Conservation (phyloP, 371 early-diverging fungal species). For the Mortierella sp. region DNA sequence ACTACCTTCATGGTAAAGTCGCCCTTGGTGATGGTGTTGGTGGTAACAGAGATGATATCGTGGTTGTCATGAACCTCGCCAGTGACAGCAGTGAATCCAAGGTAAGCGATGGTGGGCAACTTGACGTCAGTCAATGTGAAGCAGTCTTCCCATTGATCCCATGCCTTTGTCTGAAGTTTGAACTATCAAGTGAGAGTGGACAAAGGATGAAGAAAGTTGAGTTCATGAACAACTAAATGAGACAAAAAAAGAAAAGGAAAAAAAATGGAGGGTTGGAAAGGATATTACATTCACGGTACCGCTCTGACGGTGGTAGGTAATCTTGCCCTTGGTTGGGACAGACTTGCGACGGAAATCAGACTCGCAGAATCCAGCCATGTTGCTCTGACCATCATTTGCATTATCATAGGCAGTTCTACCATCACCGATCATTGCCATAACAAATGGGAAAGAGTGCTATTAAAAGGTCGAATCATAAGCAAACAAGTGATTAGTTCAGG, state of each 20-base stretch:
- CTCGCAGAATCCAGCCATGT: constrained; percentile 78
- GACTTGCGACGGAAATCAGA: constrained; percentile 82
- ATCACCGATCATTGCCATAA: constrained; percentile 94
- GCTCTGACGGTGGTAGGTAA: constrained; percentile 81
- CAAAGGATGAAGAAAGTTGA: background rate
- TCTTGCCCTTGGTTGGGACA: constrained; percentile 76
- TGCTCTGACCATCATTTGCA: constrained; percentile 83
- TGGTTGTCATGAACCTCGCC: constrained; percentile 94
- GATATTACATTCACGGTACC: constrained; percentile 71
- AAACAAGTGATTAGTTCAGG: background rate
- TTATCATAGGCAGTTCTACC: constrained; percentile 87
- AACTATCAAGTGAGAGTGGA: constrained; percentile 33
- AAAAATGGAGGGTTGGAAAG: background rate
- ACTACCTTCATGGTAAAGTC: constrained; percentile 28
- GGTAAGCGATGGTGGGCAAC: constrained; percentile 81
- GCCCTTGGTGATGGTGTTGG: constrained; percentile 62
- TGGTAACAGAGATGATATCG: constrained; percentile 79
- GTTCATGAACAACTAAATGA: background rate
- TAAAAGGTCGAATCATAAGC: background rate
- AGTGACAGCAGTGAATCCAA: constrained; percentile 93
- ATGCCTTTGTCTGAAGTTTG: constrained; percentile 74
- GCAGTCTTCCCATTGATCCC: constrained; percentile 86
- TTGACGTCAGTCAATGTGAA: constrained; percentile 81
- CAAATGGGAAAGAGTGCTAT: constrained; percentile 85
- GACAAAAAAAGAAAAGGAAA: background rate